phyloP scores from a whole-genome alignment of 2,329 filamentous ascomycete genomes.

The Aureobasidium sp. region DNA sequence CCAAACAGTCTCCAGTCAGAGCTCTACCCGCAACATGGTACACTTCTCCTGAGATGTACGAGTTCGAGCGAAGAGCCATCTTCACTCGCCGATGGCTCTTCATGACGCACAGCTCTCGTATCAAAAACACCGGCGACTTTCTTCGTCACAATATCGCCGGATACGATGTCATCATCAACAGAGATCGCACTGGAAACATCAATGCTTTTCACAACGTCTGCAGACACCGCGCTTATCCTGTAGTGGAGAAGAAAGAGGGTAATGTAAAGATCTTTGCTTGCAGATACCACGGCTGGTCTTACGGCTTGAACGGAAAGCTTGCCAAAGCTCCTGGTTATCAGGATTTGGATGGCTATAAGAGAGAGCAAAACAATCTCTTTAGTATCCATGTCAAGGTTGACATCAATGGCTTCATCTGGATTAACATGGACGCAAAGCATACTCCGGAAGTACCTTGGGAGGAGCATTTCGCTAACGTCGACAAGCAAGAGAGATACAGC shows the following conservation, averaged over 20 bases:
- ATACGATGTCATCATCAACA: constrained; percentile 61
- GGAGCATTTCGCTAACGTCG: constrained; percentile 56
- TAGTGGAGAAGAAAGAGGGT: constrained; percentile 59
- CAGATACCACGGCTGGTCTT: constrained; percentile 71
- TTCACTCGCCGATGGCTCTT: constrained; percentile 64
- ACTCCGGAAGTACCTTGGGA: constrained; percentile 55
- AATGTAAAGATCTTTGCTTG: constrained; percentile 61
- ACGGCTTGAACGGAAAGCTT: constrained; percentile 62
- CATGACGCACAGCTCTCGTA: constrained; percentile 58
- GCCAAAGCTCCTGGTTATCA: constrained; percentile 68
- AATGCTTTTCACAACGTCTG: constrained; percentile 71
- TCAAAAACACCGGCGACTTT: constrained; percentile 62
- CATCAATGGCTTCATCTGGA: constrained; percentile 62
- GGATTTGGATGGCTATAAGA: constrained; percentile 62
- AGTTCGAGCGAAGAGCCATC: constrained; percentile 50
- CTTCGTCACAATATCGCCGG: constrained; percentile 62
- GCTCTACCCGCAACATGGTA: constrained; percentile 52
- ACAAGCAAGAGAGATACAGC: constrained; percentile 48
- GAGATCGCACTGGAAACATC: constrained; percentile 57
- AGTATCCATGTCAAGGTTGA: constrained; percentile 62
- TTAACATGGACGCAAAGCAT: constrained; percentile 58
- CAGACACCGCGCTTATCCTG: constrained; percentile 66
- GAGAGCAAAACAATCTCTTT: constrained; percentile 61
- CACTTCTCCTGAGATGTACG: constrained; percentile 47
- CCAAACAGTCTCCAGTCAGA: constrained; percentile 21